Conservation (phyloP, 1,284 basidiomycete genomes). For the Pseudozyma sp. region DNA sequence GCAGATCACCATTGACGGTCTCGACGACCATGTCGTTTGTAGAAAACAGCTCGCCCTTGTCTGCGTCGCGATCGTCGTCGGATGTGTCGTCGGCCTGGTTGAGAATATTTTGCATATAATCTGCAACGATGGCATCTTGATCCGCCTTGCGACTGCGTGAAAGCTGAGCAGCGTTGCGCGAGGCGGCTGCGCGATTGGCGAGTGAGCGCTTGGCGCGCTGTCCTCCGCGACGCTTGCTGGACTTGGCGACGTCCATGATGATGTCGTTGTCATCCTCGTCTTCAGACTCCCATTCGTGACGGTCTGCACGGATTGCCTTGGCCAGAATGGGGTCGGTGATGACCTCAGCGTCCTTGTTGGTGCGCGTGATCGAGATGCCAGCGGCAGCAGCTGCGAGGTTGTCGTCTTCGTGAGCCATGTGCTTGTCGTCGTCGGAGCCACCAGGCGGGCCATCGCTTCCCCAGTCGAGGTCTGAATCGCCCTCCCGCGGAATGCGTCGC, state of each 20-base stretch:
- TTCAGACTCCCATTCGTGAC: conserved; percentile 42
- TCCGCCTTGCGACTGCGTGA: conserved; percentile 38
- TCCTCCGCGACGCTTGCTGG: conserved; percentile 32
- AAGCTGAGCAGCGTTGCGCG: conserved; percentile 24
- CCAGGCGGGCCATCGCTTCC: conserved; percentile 62
- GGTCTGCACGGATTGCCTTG: conserved; percentile 44
- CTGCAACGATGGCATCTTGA: conserved; percentile 61
- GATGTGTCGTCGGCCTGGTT: conserved; percentile 22
- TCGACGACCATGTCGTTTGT: conserved; percentile 28
- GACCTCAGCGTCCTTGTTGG: conserved; percentile 8
- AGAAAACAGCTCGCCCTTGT: conserved; percentile 10
- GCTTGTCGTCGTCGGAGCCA: conserved; percentile 9
- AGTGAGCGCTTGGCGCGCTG: conserved; percentile 39
- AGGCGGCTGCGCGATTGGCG: conserved; percentile 20
- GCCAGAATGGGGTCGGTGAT: conserved; percentile 41
- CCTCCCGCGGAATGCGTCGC: conserved; percentile 47
- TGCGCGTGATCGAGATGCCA: conserved; percentile 40
- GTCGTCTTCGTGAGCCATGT: conserved; percentile 14
- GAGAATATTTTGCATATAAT: conserved; percentile 65
- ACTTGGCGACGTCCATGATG: conserved; percentile 12
- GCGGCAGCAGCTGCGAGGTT: conserved; percentile 38
- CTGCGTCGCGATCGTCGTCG: conserved; percentile 21
- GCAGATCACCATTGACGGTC: conserved; percentile 21
- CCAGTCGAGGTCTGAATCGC: conserved; percentile 64
- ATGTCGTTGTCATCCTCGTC: conserved; percentile 23